Percentiles rank a stretch among this genome's conserved stretches.
Conservation (phyloP, 1,284 basidiomycete genomes). For the Xerocomus amazonicus region DNA sequence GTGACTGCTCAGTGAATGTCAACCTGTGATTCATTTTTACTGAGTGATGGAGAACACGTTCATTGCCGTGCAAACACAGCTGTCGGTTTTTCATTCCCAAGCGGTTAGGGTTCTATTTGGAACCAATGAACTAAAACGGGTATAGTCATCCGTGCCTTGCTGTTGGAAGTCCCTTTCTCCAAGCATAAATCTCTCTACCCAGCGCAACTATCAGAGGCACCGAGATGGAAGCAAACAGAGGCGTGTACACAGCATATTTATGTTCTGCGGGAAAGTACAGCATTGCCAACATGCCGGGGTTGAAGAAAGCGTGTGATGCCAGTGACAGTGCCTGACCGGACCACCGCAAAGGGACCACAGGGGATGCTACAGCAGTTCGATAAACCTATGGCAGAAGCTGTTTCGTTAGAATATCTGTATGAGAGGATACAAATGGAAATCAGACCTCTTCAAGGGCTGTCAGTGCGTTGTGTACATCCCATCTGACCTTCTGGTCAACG, state of each 20-base stretch:
- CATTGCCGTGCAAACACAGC: constrained; percentile 8
- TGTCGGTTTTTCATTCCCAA: constrained; percentile 7
- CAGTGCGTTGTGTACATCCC: constrained; percentile 68
- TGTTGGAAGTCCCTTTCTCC: constrained; percentile 39
- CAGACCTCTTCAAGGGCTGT: constrained; percentile 67
- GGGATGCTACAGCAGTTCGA: constrained; percentile 32
- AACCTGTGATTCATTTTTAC: neutral
- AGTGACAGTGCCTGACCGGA: constrained; percentile 67
- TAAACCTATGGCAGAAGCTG: constrained; percentile 21
- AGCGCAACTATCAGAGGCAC: constrained; percentile 79
- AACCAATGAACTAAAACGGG: neutral
- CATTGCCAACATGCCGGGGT: constrained; percentile 92
- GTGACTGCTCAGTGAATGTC: constrained; percentile 14
- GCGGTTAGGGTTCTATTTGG: constrained; percentile 10
- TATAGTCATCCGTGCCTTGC: constrained; percentile 19
- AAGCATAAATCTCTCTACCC: constrained; percentile 63
- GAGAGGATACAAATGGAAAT: constrained; percentile 5
- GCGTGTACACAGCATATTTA: constrained; percentile 92
- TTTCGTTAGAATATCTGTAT: constrained; percentile 8
- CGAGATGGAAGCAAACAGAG: constrained; percentile 84
- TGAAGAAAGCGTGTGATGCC: constrained; percentile 92
- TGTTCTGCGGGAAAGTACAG: constrained; percentile 97
- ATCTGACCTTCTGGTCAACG: constrained; percentile 71
- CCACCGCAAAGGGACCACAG: constrained; percentile 50
- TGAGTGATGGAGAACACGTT: constrained; percentile 14